Evolutionary conservation across 768 basidiomycete genomes (phyloP).

Genomic region (Sarcomyxa edulis): DNA sequence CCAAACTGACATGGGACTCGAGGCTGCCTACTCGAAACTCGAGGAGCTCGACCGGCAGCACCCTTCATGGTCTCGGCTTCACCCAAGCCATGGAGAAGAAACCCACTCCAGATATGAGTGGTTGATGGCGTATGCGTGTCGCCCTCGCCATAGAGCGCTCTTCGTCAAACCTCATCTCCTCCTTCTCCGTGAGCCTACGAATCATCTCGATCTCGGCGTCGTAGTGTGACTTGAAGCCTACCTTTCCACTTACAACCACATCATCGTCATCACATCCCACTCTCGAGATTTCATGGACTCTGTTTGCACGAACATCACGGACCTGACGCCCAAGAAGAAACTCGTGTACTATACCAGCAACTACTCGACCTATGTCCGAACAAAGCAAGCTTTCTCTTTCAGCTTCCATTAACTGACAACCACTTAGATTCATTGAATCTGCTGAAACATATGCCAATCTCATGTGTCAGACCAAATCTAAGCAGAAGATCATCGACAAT

Average conservation of each 20-base stretch:
- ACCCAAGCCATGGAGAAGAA: constrained; percentile 87
- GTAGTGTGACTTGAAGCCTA: constrained; percentile 99
- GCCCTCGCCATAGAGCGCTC: constrained; percentile 90
- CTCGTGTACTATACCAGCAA: constrained; percentile 94
- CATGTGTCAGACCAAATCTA: constrained; percentile 98
- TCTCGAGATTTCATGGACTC: constrained; percentile 99
- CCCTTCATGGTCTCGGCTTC: constrained; percentile 98
- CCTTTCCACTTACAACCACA: constrained; percentile 96
- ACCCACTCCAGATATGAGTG: constrained; percentile 97
- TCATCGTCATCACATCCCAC: constrained; percentile 94
- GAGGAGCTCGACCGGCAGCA: constrained; percentile 96
- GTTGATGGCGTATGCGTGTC: constrained; percentile 99
- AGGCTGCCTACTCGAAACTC: constrained; percentile 88
- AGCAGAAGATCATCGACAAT: constrained; percentile 99
- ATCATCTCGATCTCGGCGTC: constrained; percentile 93
- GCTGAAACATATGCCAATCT: constrained; percentile 99
- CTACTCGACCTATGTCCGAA: constrained; percentile 95
- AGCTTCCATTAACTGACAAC: background rate
- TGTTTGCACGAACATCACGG: constrained; percentile 98
- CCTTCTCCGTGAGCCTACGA: constrained; percentile 88
- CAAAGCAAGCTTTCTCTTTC: constrained; percentile 55
- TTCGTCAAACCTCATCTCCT: constrained; percentile 96
- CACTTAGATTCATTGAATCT: constrained; percentile 92
- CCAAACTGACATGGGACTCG: too few species aligned
- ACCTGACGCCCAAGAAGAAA: constrained; percentile 88